Evolutionary conservation across 768 basidiomycete species (phyloP), one percentile per base, ranked within the genome.

Genomic region (Podaxis mareebaensis): DNA sequence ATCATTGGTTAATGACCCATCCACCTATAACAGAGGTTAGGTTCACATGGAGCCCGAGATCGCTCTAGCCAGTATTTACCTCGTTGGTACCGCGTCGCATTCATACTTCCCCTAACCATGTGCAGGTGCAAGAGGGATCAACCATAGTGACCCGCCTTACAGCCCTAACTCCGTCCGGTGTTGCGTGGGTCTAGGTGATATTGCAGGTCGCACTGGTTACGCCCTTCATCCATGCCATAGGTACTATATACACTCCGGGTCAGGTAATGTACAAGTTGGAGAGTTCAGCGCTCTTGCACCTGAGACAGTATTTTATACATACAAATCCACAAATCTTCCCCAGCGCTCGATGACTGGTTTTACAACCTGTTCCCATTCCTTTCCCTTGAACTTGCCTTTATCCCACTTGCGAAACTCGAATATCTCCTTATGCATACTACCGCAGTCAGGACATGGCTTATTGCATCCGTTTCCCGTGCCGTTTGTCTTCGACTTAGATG

Each of bases 281-380:
- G 48, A 61, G 33, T 28, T 63, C 58, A 24, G 54, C 36, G 30
- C 20, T 51, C 36, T 22, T 51, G n/a, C 20, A 10, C 33, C 57
- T 46, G 12, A 20, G 33, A 42, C 24, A 51, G 20, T 13, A 65
- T 49, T 2, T 66, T 66, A 77, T 20, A 83, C 74, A 76, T 77
- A 78, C 26, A 75, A 65, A 38, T 77, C 76, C n/a, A 84, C 81
- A 72, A 91, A 94, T 28, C 64, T 77, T 2, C 89, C 92, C 92
- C 92, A 94, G 56, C 85, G 85, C 70, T 90, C 85, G 56, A 94
- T 84, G 4, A 93, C 85, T 46, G 90, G 90, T 66, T 84, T 85
- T 42, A 94, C 89, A 33, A 93, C 79, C 12, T 73, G 64, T 58
- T 92, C 88, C 88, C 89, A 93, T 73, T 93, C 93, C 65, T 78